These are phyloP conservation scores for Sequoiadendron giganteum DNA, from an alignment of 75 land plant genomes.

Conservation along the genomic window DNA sequence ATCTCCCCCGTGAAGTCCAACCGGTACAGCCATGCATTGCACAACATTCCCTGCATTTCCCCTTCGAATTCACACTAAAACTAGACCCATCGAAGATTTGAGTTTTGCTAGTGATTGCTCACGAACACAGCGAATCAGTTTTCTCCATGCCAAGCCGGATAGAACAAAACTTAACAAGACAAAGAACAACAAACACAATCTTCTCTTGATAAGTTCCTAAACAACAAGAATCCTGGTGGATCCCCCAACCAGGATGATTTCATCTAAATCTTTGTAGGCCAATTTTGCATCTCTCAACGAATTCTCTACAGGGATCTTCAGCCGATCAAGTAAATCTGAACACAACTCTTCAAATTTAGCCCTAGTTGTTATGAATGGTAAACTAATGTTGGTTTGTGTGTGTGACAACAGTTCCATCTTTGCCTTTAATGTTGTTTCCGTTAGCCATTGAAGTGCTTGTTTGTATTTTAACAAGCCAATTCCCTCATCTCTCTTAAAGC, in stretches of 20 bases:
- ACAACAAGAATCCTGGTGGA: constrained; percentile 85
- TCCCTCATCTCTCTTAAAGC: constrained; percentile 73
- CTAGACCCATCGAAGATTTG: too few relatives aligned
- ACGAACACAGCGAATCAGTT: too few relatives aligned
- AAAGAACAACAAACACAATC: too few relatives aligned
- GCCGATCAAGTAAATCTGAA: constrained; percentile 62
- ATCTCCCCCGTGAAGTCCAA: too few relatives aligned
- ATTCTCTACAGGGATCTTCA: constrained; percentile 68
- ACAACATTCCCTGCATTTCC: too few relatives aligned
- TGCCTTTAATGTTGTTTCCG: constrained; percentile 78
- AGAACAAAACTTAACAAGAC: too few relatives aligned
- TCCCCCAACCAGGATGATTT: constrained; percentile 87
- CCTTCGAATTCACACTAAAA: too few relatives aligned
- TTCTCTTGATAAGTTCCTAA: constrained; percentile 75
- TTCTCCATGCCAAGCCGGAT: too few relatives aligned
- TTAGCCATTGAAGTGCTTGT: constrained; percentile 75
- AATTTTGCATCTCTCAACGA: constrained; percentile 82
- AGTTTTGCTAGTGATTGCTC: too few relatives aligned
- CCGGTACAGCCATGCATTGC: too few relatives aligned
- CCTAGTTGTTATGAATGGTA: constrained; percentile 84
- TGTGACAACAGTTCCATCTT: constrained; percentile 72
- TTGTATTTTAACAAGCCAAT: constrained; percentile 77
- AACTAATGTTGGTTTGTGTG: constrained; percentile 71
- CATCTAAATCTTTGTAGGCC: constrained; percentile 65
- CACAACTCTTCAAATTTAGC: constrained; percentile 76